Percentiles rank a stretch among this genome's conserved stretches.
Conservation (phyloP, 2,329 filamentous ascomycete species). For the Diaporthe batatas region DNA sequence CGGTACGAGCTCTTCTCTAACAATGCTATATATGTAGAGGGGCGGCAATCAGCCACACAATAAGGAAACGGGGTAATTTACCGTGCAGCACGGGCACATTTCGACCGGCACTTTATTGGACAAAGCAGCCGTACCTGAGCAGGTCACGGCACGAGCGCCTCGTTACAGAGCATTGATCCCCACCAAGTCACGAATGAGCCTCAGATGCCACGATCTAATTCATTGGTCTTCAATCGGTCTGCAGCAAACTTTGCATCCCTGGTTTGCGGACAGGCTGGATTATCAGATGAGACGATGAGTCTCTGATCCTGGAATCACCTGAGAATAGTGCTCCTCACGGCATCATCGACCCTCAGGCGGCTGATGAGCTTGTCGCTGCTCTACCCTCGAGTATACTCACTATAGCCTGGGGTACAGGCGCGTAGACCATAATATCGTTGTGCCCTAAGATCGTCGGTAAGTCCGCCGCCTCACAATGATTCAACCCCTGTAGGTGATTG, state of each 20-base stretch:
- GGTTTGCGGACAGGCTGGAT: neutral
- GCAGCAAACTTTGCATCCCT: neutral
- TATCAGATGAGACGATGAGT: neutral
- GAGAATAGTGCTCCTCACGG: neutral
- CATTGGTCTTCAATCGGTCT: neutral
- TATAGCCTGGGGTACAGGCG: conserved; percentile 73
- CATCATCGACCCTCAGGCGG: neutral
- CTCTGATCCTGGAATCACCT: neutral
- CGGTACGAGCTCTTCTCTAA: too few species aligned
- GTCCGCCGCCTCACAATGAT: neutral
- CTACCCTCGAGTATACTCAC: conserved; percentile 51
- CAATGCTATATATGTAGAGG: too few species aligned
- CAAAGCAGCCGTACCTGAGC: neutral
- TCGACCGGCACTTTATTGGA: neutral
- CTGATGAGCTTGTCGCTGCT: neutral
- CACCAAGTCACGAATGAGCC: neutral
- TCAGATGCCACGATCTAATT: neutral
- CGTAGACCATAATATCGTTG: conserved; percentile 76
- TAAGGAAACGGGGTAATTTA: neutral
- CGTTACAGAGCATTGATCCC: neutral
- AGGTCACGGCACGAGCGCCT: neutral
- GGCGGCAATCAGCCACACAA: too few species aligned
- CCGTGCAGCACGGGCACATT: neutral
- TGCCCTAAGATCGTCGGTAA: conserved; percentile 65
- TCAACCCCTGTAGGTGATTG: neutral